Evolutionary conservation across 257 asterid species (phyloP), one percentile per base, ranked within the genome.

Genomic region (Perilla frutescens): DNA sequence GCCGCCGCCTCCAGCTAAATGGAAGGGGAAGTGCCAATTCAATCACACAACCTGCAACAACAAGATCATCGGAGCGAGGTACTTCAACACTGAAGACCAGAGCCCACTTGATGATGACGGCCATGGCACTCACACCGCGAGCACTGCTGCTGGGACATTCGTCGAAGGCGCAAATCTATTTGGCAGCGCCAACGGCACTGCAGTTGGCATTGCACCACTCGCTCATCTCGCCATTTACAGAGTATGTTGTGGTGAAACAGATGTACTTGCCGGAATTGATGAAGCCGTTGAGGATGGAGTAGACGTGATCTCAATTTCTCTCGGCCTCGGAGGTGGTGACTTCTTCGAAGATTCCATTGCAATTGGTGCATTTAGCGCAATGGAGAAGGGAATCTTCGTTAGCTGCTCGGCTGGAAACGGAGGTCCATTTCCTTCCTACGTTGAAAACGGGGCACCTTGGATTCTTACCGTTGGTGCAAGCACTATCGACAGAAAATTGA

Each of bases 21-120:
- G 58, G 58, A 51, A 51, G 31, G 58, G 58, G 58, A 51, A 4
- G 32, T 51, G 58, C 20, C 8, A 51, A 6, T 51, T 51, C 58
- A 51, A 14, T 6, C 47, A 43, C 47, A 43, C 47, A 2, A 44
- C 49, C 7, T 44, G 49, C 49, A 44, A 44, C 58, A 51, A 51
- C 32, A 51, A 51, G 7, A 51, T 51, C 58, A 51, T 51, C 14
- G 58, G 58, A 51, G 58, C 58, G 2, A 51, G 58, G 58, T 51
- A 51, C 58, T 51, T 51, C 10, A 14, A 15, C 9, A 4, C 10
- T 20, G 10, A 51, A 1, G 31, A 51, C 58, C 31, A n/a, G 31
- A 51, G 58, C 58, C 58, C 58, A 14, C 32, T 51, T n/a, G 58
- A 51, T 14, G 31, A 51, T 51, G 14, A 14, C 0, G 58, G 58